A percentile compares a stretch with the other conserved stretches of the same genome.
These are phyloP conservation scores for Lathyrus oleraceus DNA, from an alignment of 306 rosid genomes.

Conservation along the genomic window DNA sequence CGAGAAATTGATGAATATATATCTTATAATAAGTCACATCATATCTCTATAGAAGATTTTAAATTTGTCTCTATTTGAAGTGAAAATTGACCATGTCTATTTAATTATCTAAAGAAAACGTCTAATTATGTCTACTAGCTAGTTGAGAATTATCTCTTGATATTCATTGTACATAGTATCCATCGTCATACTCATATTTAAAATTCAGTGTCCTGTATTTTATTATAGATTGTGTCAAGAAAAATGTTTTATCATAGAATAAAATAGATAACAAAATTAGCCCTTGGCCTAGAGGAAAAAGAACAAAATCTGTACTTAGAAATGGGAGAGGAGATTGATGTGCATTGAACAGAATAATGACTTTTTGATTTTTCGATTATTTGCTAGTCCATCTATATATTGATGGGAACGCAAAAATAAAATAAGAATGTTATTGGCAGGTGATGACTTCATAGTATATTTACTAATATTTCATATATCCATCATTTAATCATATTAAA, in stretches of 20 bases:
- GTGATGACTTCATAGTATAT: constrained; percentile 49
- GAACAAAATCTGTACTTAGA: background rate
- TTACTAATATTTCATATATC: constrained; percentile 24
- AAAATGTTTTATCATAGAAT: background rate
- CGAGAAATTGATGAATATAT: constrained; percentile 11
- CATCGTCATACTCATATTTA: background rate
- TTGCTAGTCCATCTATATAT: too few species aligned
- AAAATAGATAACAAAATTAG: constrained; percentile 1
- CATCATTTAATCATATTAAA: background rate
- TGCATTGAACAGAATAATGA: background rate
- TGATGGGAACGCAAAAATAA: background rate
- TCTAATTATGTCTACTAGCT: background rate
- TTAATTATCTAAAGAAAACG: background rate
- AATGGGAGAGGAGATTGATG: background rate
- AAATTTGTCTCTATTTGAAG: constrained; percentile 26
- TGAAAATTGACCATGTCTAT: constrained; percentile 32
- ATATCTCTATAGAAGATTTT: constrained; percentile 40
- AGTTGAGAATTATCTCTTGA: constrained; percentile 7
- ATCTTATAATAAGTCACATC: constrained; percentile 30
- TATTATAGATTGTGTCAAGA: too few species aligned
- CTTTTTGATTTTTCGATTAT: too few species aligned
- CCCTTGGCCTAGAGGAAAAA: constrained; percentile 1
- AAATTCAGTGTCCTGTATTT: too few species aligned
- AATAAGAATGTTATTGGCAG: constrained; percentile 38
- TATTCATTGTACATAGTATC: background rate